These are phyloP conservation scores for Fusarium lyarnte DNA, from an alignment of 2,329 filamentous ascomycete genomes.

Conservation along the genomic window DNA sequence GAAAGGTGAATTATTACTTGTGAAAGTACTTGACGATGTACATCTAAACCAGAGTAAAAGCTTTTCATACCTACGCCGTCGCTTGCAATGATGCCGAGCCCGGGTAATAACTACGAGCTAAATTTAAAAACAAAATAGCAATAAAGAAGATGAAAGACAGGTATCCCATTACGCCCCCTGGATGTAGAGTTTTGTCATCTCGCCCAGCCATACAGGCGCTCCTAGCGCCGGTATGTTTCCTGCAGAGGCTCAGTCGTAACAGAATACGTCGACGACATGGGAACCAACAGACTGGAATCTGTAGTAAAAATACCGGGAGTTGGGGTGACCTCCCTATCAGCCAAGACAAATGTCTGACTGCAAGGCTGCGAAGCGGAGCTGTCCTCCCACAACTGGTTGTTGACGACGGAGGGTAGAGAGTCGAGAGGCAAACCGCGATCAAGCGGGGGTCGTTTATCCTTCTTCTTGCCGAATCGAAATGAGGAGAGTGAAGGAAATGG, in stretches of 20 bases:
- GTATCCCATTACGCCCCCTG: background rate
- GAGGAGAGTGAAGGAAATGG: slow-evolving; percentile 35
- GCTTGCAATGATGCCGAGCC: slow-evolving; percentile 30
- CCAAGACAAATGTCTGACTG: slow-evolving; percentile 45
- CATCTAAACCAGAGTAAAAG: slow-evolving; percentile 5
- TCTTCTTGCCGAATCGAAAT: slow-evolving; percentile 26
- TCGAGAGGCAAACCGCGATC: slow-evolving; percentile 16
- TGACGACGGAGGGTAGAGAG: slow-evolving; percentile 22
- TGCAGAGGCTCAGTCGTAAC: slow-evolving; percentile 43
- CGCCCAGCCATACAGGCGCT: slow-evolving; percentile 30
- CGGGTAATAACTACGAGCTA: background rate
- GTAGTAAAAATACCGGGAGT: slow-evolving; percentile 1
- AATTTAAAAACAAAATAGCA: slow-evolving; percentile 9
- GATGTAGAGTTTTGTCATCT: background rate
- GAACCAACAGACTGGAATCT: slow-evolving; percentile 6
- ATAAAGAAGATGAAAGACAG: background rate
- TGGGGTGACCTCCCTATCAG: slow-evolving; percentile 29
- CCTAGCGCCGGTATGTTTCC: slow-evolving; percentile 39
- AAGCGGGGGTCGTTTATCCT: background rate
- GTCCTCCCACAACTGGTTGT: slow-evolving; percentile 21
- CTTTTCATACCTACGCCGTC: slow-evolving; percentile 24
- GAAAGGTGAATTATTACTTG: slow-evolving; percentile 1
- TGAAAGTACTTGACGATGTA: slow-evolving; percentile 3
- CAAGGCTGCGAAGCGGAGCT: slow-evolving; percentile 5
- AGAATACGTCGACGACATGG: slow-evolving; percentile 19